Evolutionary conservation across 78 protist genomes (phyloP).

Genomic region (Dictyostelium citrinum): DNA sequence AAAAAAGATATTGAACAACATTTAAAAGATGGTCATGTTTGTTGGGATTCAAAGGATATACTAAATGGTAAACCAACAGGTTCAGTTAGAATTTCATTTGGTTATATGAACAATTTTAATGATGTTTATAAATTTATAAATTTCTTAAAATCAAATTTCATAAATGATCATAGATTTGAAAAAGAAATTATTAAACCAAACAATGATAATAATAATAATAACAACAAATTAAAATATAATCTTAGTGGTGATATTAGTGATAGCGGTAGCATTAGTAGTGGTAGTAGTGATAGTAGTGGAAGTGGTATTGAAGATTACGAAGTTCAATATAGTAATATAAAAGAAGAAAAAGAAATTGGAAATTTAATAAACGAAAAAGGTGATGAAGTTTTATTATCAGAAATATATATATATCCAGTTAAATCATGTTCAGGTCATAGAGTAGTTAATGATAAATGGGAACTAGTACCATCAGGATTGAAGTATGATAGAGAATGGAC

Average conservation of each 20-base stretch:
- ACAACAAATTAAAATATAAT: too few species aligned
- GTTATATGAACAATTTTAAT: conserved; percentile 42
- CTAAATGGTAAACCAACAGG: conserved; percentile 87
- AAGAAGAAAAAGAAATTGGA: neutral
- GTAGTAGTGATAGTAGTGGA: neutral
- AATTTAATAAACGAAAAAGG: neutral
- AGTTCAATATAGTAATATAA: neutral
- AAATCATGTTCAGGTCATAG: conserved; percentile 79
- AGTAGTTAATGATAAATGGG: conserved; percentile 66
- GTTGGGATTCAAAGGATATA: conserved; percentile 89
- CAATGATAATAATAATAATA: neutral
- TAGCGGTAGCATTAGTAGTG: neutral
- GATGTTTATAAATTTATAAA: conserved; percentile 50
- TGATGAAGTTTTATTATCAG: conserved; percentile 1
- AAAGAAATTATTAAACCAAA: neutral
- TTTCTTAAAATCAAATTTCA: conserved; percentile 25
- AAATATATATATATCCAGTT: conserved; percentile 81
- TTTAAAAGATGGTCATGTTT: conserved; percentile 81
- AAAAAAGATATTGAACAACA: conserved; percentile 61
- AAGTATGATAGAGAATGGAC: conserved; percentile 88
- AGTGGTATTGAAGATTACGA: neutral
- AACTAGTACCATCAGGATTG: conserved; percentile 35
- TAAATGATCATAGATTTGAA: neutral
- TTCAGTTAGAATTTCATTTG: conserved; percentile 83
- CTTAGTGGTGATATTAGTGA: too few species aligned